Evolutionary conservation across 2,329 filamentous ascomycete species (phyloP), one percentile per base, ranked within the genome.

Genomic region (Dendryphion nanum): DNA sequence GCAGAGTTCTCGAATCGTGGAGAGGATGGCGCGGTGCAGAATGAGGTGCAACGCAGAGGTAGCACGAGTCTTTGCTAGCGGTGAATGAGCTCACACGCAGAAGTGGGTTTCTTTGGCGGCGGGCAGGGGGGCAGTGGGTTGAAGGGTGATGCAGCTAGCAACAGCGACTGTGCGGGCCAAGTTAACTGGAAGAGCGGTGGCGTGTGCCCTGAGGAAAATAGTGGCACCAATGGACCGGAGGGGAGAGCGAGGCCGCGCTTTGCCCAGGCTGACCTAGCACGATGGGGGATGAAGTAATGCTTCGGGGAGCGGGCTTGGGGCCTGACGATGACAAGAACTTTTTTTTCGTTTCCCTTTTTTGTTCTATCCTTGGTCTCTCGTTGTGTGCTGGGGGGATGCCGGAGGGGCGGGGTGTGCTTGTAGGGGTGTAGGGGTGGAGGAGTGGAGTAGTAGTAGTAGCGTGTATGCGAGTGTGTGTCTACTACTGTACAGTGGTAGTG

Each of bases 201-300:
- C 58, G 64, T 61, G 57, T 47, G 48, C 55, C 59, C 61, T 57
- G 58, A 60, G 54, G 57, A 61, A 54, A 57, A 59, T 55, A 53
- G 59, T 55, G 45, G 50, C 51, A 51, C 59, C 58, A 65, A 62
- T 62, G 38, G 57, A 41, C 30, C 44, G 47, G 47, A 45, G 43
- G 50, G 48, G 51, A 40, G 46, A 47, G 57, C 58, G 56, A 54
- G 56, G 30, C 24, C 30, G 35, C 32, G 18, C 33, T 30, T 53
- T 52, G 47, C 48, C 49, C 51, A 47, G 45, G 52, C 45, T 38
- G 50, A 51, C 47, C 60, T 63, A 60, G 59, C 54, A 51, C 50
- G 51, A 8, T n/a, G n/a, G 50, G 51, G 37, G 46, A 61, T 65
- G 61, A 64, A 55, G 62, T 64, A 65, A 64, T 65, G 51, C 44